Evolutionary conservation across 139 green algal genomes (phyloP).

Genomic region (Coelastrella sp.): DNA sequence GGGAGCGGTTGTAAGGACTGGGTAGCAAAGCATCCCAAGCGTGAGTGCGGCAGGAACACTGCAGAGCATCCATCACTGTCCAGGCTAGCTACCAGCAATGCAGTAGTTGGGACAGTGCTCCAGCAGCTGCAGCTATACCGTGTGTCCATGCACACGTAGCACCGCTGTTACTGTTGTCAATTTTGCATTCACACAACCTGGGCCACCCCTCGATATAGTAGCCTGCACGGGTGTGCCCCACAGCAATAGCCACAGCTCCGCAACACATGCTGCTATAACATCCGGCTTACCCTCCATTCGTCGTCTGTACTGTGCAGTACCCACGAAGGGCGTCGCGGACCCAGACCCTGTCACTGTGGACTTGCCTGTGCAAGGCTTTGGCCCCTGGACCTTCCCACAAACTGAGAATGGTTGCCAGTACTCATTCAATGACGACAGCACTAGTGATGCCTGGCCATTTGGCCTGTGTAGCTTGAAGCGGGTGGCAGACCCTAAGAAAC

Average conservation of each 20-base stretch:
- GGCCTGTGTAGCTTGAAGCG: conserved; percentile 28
- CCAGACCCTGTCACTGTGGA: neutral
- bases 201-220: no score
- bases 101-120: no score
- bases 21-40: conserved; percentile 30
- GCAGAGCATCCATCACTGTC: no score
- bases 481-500: neutral
- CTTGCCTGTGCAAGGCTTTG: conserved; percentile 23
- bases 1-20: conserved; percentile 5
- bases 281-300: no score
- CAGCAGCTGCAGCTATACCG: no score
- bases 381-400: conserved; percentile 33
- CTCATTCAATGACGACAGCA: conserved; percentile 12
- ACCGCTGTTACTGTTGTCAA: no score
- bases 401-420: conserved; percentile 43
- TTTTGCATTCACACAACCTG: no score
- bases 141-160: no score
- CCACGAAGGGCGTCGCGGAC: neutral
- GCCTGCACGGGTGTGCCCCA: no score
- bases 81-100: neutral
- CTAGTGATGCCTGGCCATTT: conserved; percentile 44
- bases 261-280: no score
- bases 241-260: no score
- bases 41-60: neutral
- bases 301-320: no score